These are phyloP conservation scores for Cucumis cinereus DNA, from an alignment of 306 rosid genomes.

Conservation along the genomic window DNA sequence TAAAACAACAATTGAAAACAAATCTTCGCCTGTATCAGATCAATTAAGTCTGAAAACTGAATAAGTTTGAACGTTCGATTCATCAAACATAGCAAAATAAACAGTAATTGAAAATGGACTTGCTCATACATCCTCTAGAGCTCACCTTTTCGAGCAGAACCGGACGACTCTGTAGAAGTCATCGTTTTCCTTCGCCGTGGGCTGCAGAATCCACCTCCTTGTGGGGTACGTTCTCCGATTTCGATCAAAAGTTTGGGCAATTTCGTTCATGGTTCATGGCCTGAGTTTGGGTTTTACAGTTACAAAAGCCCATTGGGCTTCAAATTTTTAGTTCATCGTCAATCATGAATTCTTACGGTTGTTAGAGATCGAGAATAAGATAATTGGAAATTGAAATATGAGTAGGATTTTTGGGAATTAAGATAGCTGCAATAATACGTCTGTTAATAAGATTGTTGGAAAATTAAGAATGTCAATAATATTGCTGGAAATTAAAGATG, in stretches of 20 bases:
- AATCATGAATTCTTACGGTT: too few relatives aligned
- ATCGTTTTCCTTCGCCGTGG: conserved; percentile 15
- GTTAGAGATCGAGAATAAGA: too few relatives aligned
- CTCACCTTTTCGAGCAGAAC: conserved; percentile 54
- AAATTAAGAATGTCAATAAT: too few relatives aligned
- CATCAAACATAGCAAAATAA: background rate
- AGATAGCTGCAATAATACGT: too few relatives aligned
- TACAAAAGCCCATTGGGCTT: background rate
- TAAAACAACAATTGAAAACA: background rate
- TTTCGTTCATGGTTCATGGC: background rate
- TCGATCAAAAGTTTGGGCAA: background rate
- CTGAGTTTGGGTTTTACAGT: background rate
- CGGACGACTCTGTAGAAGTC: conserved; percentile 50
- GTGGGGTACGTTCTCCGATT: background rate
- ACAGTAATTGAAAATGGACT: background rate
- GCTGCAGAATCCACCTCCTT: background rate
- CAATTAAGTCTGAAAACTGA: background rate
- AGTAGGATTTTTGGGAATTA: too few relatives aligned
- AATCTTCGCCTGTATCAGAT: background rate
- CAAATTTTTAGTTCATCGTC: background rate
- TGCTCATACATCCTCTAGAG: background rate
- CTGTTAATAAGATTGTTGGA: too few relatives aligned
- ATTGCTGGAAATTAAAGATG: too few relatives aligned
- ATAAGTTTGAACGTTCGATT: background rate
- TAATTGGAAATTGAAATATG: too few relatives aligned